phyloP scores from a whole-genome alignment of 768 basidiomycete species.

The Suillus placidus region DNA sequence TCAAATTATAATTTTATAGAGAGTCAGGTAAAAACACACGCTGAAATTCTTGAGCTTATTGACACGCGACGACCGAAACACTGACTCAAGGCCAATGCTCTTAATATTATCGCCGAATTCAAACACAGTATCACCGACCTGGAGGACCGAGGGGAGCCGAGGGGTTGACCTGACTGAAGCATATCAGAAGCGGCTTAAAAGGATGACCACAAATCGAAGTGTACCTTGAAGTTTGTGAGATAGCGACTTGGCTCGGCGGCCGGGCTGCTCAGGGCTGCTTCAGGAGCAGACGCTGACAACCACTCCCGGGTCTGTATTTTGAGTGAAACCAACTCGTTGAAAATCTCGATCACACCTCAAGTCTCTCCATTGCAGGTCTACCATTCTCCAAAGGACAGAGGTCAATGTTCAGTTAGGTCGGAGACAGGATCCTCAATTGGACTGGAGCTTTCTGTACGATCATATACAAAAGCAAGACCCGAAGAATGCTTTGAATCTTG shows the following conservation, averaged over 20 bases:
- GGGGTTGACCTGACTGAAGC: constrained; percentile 74
- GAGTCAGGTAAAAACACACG: constrained; percentile 50
- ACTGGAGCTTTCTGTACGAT: constrained; percentile 64
- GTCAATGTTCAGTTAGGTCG: constrained; percentile 91
- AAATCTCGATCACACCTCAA: constrained; percentile 88
- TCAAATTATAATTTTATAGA: background rate
- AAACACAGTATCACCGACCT: constrained; percentile 79
- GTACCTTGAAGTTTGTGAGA: constrained; percentile 81
- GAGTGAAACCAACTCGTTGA: constrained; percentile 80
- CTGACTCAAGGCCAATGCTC: constrained; percentile 84
- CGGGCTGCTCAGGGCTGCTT: constrained; percentile 85
- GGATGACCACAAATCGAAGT: constrained; percentile 19
- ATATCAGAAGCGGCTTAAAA: constrained; percentile 11
- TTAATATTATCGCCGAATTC: constrained; percentile 89
- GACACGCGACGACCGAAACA: constrained; percentile 78
- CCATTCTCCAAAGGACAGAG: constrained; percentile 76
- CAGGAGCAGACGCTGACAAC: constrained; percentile 80
- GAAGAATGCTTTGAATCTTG: constrained; percentile 50
- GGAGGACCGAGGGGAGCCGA: background rate
- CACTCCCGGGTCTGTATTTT: constrained; percentile 81
- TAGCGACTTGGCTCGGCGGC: constrained; percentile 73
- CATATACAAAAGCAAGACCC: constrained; percentile 68
- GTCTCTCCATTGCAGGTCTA: constrained; percentile 58
- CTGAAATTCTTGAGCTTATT: constrained; percentile 80
- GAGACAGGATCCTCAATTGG: constrained; percentile 65